Percentiles rank a stretch among this genome's conserved stretches.
These are phyloP conservation scores for Haematococcus sp. DNA, from an alignment of 139 green algal genomes.

Conservation along the genomic window DNA sequence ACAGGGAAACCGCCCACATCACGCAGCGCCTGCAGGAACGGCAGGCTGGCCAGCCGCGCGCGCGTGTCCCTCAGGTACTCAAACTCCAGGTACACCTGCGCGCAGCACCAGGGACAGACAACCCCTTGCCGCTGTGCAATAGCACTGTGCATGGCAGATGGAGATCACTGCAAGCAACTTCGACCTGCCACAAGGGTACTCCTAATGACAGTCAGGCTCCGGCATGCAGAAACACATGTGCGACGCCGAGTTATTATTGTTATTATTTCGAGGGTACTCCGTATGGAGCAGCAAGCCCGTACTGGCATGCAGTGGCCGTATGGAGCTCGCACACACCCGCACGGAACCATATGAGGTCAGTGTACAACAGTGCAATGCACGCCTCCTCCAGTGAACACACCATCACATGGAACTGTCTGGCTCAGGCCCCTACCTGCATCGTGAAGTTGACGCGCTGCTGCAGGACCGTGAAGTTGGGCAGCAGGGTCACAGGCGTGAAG, in stretches of 20 bases:
- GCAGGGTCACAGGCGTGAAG: no score
- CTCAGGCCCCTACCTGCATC: background rate
- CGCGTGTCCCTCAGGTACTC: background rate
- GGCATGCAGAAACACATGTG: no score
- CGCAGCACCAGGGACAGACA: no score
- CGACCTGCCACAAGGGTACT: no score
- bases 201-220: no score
- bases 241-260: no score
- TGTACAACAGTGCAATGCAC: background rate
- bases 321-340: background rate
- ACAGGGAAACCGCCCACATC: background rate
- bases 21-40: background rate
- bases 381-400: background rate
- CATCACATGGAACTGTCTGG: background rate
- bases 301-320: background rate
- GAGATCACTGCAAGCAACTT: no score
- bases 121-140: no score
- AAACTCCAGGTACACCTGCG: slow-evolving; percentile 2
- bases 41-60: background rate
- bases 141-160: no score
- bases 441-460: slow-evolving; percentile 8
- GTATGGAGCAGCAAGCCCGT: no score
- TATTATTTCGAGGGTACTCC: no score
- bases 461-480: background rate
- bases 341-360: background rate